Base-by-base conservation (phyloP, 1,284 basidiomycete species). In the Thecaphora frezii region DNA sequence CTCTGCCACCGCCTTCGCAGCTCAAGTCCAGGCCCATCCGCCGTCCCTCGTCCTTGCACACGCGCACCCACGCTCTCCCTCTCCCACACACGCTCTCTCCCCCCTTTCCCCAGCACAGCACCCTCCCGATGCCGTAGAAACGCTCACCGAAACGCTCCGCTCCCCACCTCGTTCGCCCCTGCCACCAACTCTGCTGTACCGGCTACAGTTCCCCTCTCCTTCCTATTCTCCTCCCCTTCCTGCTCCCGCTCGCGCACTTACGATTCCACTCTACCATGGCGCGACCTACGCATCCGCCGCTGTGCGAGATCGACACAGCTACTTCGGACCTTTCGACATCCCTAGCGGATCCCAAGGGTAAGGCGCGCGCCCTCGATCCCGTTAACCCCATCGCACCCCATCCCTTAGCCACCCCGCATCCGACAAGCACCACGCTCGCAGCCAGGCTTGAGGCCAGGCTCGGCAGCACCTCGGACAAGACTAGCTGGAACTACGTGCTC, bases 401-500 rank as follows among this genome's bases (percentile, higher is more conserved):
- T 24, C 5, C 51, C 3, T 5, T 24, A 19, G 9, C 39, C 22
- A 26, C 28, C 36, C 1, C 21, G 24, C 14, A 21, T 24, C 22
- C 39, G 22, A 14, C 38, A 10, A 4, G 19, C 18, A 19, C 18
- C 33, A 16, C 33, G 1, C 21, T n/a, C 23, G 16, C 38, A 10
- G 24, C 44, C 7, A 4, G 45, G 4, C 30, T 33, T 13, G 26
- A 21, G 19, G 54, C 63, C n/a, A 45, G 54, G 18, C 55, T 66
- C 5, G 64, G 64, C 52, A 44, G 48, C 21, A 45, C 52, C 1
- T 45, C 64, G 82, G 87, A 85, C 84, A 78, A 80, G 81, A 85
- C 74, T 77, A 87, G 83, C 75, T 84, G 89, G 77, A 84, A 89
- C 77, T 91, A 89, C 82, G 84, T 88, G 63, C 74, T 89, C 63